Base-by-base conservation (phyloP, 2,329 filamentous ascomycete species). In the Rhinocladiella similis region DNA sequence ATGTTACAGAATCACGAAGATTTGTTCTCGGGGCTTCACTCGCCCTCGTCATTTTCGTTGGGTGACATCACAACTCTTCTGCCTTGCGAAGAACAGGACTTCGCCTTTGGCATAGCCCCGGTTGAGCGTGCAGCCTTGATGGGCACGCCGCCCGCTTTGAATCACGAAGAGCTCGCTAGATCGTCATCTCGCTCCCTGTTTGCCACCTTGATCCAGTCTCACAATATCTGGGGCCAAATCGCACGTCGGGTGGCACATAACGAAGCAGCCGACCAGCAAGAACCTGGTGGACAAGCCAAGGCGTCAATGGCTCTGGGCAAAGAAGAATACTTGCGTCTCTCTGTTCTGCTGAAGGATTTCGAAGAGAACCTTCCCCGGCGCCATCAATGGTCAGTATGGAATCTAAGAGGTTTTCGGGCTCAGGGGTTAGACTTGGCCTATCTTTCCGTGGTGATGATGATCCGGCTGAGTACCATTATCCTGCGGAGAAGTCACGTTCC, bases 1-100 rank as follows among this genome's bases (percentile, higher is more conserved):
- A 70, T 74, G 67, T 63, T 74, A 5, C 64, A 72, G 52, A 72
- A 65, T 47, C 68, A 70, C 39, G 71, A 73, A 55, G 72, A 73
- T 56, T 63, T 75, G 0, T 69, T 73, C 59, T 72, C 72, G 3
- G 70, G 70, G 5, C 68, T 67, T 56, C 69, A 66, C 22, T 67
- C 69, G 1, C 70, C 71, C 1, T 62, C 64, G 0, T 63, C 71
- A 0, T 74, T 75, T 54, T 66, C 71, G 3, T 59, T 68, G 2
- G 61, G 65, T 16, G 72, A 74, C 47, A 73, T 74, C 48, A 73
- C 72, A 1, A 68, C 68, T 3, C 61, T 70, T 5, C 60, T 74
- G 3, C 73, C 72, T 1, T 73, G 72, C 53, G 65, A 72, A 19
- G 72, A 75, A 61, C 62, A 61, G 10, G 72, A 74, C 43, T 75